Evolutionary conservation across 495 filamentous ascomycete genomes (phyloP), one percentile per base, ranked within the genome.

Genomic region (Xylaria palmicola): DNA sequence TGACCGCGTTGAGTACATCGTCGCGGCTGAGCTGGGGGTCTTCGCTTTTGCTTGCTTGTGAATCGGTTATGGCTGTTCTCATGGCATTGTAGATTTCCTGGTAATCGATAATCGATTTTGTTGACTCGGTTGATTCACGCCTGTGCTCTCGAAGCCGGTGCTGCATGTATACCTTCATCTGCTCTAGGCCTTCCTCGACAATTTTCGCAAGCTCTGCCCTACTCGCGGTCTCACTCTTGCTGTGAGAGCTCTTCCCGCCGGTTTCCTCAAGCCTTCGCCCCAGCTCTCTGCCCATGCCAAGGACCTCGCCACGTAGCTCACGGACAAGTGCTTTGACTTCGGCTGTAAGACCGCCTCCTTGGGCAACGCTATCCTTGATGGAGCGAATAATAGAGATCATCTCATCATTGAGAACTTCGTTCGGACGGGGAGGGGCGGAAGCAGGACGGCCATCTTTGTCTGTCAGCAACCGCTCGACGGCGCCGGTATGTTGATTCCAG

Each of bases 231-330:
- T 82, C 76, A 48, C 81, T 76, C 37, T 81, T 81, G 50, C 79
- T 77, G 7, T 77, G 71, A 27, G 43, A 26, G 72, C 70, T 12
- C 77, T 79, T 77, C 29, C 85, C 82, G 57, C 65, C 67, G 1
- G 82, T 78, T 43, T 90, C 83, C 55, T 96, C 91, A 2, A 97
- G 79, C 67, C 89, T 87, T n/a, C 89, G 85, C 29, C 88, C 91
- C 27, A 97, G 81, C 64, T 96, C 88, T 57, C 92, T 80, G 5
- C 92, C 91, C 93, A 97, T 96, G 4, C 90, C 92, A 1, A 97
- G 83, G 7, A 98, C 92, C 68, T 98, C 93, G 12, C 92, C 90
- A 17, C 93, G 87, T 37, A 98, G 79, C 64, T 97, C 93, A 40
- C 91, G 86, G 12, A 97, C 88, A 15, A 95, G 77, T 2, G 89